Evolutionary conservation across 2,329 filamentous ascomycete genomes (phyloP), one percentile per base, ranked within the genome.

Genomic region (Bipolaris sorokiniana): DNA sequence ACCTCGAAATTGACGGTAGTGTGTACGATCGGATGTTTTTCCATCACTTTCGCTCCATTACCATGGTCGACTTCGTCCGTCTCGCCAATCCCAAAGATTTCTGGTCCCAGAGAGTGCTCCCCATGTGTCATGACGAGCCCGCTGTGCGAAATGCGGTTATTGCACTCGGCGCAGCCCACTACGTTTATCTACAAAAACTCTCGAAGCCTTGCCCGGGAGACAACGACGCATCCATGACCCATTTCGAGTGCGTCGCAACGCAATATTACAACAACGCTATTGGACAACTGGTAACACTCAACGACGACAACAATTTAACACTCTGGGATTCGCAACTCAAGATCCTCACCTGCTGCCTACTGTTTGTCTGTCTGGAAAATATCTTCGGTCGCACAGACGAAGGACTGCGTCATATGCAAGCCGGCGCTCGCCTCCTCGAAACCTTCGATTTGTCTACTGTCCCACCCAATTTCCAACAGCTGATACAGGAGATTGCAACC

Each of bases 321-420:
- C 13, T 54, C n/a, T 38, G 45, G 20, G 18, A 59, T 38, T 34
- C 34, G 13, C 40, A 56, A 23, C 41, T 56, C 28, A 52, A 16
- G 23, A 56, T 48, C 13, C 16, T 57, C 13, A 45, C 38, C 20
- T 56, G 57, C 44, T 59, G 57, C 38, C 37, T 53, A 23, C 57
- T 59, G 31, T 59, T 59, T 45, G 57, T 59, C 13, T 59, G 53
- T 23, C 45, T 57, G 20, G 57, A 59, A 37, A 47, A 56, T 10
- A 56, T 59, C 13, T 44, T 59, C 3, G 57, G 57, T 16, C 57
- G 53, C 37, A 42, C 46, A 20, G 48, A 57, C 11, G 53, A 59
- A 45, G 53, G 41, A 15, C 7, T 59, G 16, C 48, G 48, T 40
- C 57, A 59, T 13, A 52, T 59, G 36, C 42, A 48, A 41, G 57